A percentile compares a stretch with the other conserved stretches of the same genome.
Evolutionary conservation across 306 rosid genomes (phyloP).

Genomic region (Morella rubra): DNA sequence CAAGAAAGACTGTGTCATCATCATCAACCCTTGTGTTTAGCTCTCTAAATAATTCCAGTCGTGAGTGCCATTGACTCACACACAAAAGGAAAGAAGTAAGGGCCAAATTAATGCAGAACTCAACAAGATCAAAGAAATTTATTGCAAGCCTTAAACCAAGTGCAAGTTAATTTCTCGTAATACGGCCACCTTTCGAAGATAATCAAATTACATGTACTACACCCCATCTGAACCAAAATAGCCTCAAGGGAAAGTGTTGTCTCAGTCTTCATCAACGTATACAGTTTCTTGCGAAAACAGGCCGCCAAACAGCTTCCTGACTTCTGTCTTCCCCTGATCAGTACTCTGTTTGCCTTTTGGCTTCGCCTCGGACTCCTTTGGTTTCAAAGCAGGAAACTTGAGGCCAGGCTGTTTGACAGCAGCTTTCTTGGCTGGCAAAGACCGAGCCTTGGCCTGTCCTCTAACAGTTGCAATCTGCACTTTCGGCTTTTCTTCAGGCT

Average conservation of each 20-base stretch:
- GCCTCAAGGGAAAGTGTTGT: conserved; percentile 24
- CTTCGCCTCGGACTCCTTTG: conserved; percentile 43
- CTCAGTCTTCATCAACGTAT: conserved; percentile 85
- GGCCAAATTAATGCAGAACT: background rate
- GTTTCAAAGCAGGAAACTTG: conserved; percentile 28
- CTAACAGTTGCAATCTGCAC: conserved; percentile 82
- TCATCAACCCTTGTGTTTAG: too few species aligned
- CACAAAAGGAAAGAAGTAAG: background rate
- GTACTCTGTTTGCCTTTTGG: conserved; percentile 33
- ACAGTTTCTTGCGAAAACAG: conserved; percentile 89
- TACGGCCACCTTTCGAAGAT: conserved; percentile 10
- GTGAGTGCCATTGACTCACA: too few species aligned
- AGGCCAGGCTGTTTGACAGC: conserved; percentile 44
- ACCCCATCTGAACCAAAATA: conserved; percentile 27
- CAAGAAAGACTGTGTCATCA: too few species aligned
- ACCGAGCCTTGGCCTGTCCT: conserved; percentile 87
- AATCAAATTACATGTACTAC: conserved; percentile 31
- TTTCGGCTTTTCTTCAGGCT: conserved; percentile 43
- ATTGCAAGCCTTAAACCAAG: conserved; percentile 14
- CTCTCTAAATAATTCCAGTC: too few species aligned
- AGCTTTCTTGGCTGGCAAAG: conserved; percentile 53
- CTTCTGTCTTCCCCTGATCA: conserved; percentile 39
- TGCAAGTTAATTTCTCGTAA: conserved; percentile 33
- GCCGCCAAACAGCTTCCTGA: conserved; percentile 90
- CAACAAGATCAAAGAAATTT: conserved; percentile 6